Conservation (phyloP, 768 basidiomycete species). For the Pleurotus cornucopiae region DNA sequence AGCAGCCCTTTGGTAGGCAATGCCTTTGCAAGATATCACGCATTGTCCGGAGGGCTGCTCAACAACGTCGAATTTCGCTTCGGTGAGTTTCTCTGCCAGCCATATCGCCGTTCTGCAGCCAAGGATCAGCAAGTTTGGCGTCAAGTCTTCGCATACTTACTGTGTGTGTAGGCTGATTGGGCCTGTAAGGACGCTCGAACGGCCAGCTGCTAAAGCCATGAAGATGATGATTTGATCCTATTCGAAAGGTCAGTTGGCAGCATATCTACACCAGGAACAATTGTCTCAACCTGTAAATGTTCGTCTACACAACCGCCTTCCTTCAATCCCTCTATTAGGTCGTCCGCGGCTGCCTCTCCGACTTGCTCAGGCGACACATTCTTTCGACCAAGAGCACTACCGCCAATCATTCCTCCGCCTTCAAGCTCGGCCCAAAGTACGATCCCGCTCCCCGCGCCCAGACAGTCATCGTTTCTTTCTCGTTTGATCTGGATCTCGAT, state of each 20-base stretch:
- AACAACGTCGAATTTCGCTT: slow-evolving; percentile 56
- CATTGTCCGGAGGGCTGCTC: slow-evolving; percentile 34
- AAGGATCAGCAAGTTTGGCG: not conserved
- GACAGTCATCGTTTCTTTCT: slow-evolving; percentile 39
- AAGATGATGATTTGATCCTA: slow-evolving; percentile 79
- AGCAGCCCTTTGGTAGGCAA: slow-evolving; percentile 37
- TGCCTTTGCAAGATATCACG: slow-evolving; percentile 59
- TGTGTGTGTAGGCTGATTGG: slow-evolving; percentile 67
- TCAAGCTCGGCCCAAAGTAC: slow-evolving; percentile 73
- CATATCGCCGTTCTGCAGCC: slow-evolving; percentile 60
- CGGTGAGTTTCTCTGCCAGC: slow-evolving; percentile 64
- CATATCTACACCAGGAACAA: not conserved
- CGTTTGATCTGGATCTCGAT: slow-evolving; percentile 37
- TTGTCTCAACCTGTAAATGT: slow-evolving; percentile 25
- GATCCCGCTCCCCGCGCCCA: slow-evolving; percentile 70
- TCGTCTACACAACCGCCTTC: slow-evolving; percentile 77
- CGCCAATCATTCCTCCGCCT: slow-evolving; percentile 62
- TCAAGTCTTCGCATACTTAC: slow-evolving; percentile 25
- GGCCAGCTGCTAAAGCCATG: slow-evolving; percentile 67
- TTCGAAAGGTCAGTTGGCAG: not conserved
- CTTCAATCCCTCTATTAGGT: slow-evolving; percentile 51
- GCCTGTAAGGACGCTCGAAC: slow-evolving; percentile 49
- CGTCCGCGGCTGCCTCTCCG: slow-evolving; percentile 58
- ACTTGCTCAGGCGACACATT: slow-evolving; percentile 39
- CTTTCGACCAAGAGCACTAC: slow-evolving; percentile 61